These are phyloP conservation scores for Dillenia turbinata DNA, from an alignment of 164 flowering plant genomes.

Conservation along the genomic window DNA sequence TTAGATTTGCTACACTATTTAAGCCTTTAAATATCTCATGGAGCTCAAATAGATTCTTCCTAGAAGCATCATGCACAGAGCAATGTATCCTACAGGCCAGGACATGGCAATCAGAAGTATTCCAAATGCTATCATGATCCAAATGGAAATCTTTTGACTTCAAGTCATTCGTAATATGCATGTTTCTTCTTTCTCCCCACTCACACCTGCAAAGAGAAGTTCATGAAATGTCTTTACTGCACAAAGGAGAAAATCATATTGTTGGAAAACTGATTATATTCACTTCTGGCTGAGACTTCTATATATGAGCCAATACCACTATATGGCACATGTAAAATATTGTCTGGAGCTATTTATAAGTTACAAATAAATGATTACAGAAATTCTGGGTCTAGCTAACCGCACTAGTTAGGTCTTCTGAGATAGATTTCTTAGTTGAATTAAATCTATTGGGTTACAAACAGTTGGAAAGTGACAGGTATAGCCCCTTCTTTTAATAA, in stretches of 20 bases:
- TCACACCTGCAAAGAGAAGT: slow-evolving; percentile 64
- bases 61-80: slow-evolving; percentile 30
- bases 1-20: slow-evolving; percentile 44
- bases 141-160: slow-evolving; percentile 9
- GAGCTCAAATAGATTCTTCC: slow-evolving; percentile 60
- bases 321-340: not conserved
- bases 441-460: too few relatives aligned
- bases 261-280: too few relatives aligned
- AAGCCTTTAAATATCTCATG: slow-evolving; percentile 87
- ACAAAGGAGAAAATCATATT: too few relatives aligned
- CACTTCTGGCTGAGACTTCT: too few relatives aligned
- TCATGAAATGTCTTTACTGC: slow-evolving; percentile 9
- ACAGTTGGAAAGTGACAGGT: too few relatives aligned
- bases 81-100: slow-evolving; percentile 67
- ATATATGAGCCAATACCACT: too few relatives aligned
- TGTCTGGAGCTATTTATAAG: not conserved
- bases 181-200: slow-evolving; percentile 58
- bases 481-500: too few relatives aligned
- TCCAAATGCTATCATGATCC: slow-evolving; percentile 39
- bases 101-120: slow-evolving; percentile 65
- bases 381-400: too few relatives aligned
- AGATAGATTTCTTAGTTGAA: too few relatives aligned
- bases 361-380: too few relatives aligned
- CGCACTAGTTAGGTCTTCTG: too few relatives aligned
- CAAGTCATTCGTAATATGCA: slow-evolving; percentile 21